phyloP scores from a whole-genome alignment of 805 yeast species.

The Starmerella asiatica region DNA sequence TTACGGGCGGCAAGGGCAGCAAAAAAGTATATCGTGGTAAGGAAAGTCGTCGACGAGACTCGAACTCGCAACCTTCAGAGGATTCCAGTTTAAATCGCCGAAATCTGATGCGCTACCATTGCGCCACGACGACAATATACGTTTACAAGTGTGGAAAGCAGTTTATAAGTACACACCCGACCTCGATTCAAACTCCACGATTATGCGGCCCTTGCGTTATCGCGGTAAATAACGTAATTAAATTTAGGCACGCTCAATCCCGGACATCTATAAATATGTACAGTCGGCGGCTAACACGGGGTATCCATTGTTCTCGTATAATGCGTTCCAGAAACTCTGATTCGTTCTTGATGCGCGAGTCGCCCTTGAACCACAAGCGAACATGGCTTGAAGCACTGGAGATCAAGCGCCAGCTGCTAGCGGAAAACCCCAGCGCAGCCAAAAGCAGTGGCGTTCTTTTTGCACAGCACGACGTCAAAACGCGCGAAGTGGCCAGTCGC shows the following conservation, averaged over 20 bases:
- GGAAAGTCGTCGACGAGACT: conserved; percentile 22
- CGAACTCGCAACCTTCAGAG: conserved; percentile 23
- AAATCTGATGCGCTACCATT: conserved; percentile 23
- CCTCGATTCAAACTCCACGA: too few species aligned
- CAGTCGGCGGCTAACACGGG: neutral
- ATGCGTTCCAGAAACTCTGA: neutral
- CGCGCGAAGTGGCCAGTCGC: conserved; percentile 56
- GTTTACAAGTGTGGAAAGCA: neutral
- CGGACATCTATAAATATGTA: too few species aligned
- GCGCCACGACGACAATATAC: conserved; percentile 18
- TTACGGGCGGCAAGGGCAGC: too few species aligned
- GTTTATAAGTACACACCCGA: neutral
- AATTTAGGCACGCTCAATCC: too few species aligned
- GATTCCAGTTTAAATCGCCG: conserved; percentile 12
- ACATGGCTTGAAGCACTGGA: conserved; percentile 81
- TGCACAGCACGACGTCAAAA: conserved; percentile 57
- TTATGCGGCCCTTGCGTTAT: too few species aligned
- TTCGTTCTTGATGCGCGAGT: conserved; percentile 17
- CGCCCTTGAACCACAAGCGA: conserved; percentile 35
- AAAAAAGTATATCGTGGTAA: too few species aligned
- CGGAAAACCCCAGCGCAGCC: conserved; percentile 37
- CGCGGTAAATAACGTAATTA: too few species aligned
- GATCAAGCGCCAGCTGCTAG: conserved; percentile 55
- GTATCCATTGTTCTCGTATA: conserved; percentile 2
- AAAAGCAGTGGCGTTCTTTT: conserved; percentile 22